These are phyloP conservation scores for Blepharisma undulans DNA, from an alignment of 169 alveolate genomes.

Conservation along the genomic window DNA sequence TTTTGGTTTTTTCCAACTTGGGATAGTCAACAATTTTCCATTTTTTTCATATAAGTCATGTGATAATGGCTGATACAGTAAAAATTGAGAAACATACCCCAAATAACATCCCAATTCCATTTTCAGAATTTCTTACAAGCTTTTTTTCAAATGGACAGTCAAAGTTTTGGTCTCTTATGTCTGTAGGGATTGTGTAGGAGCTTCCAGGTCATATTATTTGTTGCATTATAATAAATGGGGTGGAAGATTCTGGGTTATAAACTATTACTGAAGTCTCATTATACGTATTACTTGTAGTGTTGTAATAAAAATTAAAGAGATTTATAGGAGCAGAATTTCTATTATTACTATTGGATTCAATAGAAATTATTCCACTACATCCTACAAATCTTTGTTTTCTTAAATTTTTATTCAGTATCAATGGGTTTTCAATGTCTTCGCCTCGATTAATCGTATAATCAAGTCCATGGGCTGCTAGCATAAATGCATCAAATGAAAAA, in stretches of 20 bases:
- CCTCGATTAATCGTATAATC: background rate
- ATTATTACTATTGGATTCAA: background rate
- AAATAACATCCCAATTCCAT: background rate
- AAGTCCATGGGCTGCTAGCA: background rate
- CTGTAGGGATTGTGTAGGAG: background rate
- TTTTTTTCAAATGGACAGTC: constrained; percentile 11
- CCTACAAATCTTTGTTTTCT: background rate
- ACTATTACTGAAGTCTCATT: background rate
- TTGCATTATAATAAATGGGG: background rate
- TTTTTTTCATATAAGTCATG: background rate
- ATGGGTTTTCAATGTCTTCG: background rate
- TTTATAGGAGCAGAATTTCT: background rate
- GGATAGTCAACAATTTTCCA: background rate
- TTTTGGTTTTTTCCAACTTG: background rate
- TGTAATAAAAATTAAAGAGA: background rate
- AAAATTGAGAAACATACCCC: background rate
- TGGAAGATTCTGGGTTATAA: background rate
- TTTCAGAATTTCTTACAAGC: background rate
- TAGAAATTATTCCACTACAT: background rate
- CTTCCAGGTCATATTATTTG: background rate
- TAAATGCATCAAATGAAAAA: constrained; percentile 12
- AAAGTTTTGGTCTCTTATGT: background rate
- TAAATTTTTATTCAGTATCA: background rate
- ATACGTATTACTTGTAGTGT: background rate
- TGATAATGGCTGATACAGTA: background rate